These are phyloP conservation scores for Kwoniella shandongensis DNA, from an alignment of 768 basidiomycete species.

Conservation along the genomic window DNA sequence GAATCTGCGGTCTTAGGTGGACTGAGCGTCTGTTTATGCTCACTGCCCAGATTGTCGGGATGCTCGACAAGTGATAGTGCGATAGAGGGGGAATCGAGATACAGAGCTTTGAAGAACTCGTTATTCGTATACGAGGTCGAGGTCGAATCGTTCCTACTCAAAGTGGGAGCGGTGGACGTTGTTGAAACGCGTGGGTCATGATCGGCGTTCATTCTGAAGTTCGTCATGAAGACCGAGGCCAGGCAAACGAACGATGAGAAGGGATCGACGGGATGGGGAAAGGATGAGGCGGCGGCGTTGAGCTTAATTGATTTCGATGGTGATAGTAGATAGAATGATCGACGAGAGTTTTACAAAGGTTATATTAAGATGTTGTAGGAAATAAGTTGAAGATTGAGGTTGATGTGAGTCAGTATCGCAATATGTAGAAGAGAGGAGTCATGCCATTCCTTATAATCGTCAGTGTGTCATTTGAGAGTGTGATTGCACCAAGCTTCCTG, in stretches of 20 bases:
- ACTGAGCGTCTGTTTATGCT: too few relatives aligned
- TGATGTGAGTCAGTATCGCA: too few relatives aligned
- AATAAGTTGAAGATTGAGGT: too few relatives aligned
- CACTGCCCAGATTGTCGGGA: too few relatives aligned
- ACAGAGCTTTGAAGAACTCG: slow-evolving; percentile 26
- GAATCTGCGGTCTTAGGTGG: background rate
- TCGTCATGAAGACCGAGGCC: background rate
- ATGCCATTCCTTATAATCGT: too few relatives aligned
- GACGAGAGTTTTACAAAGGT: too few relatives aligned
- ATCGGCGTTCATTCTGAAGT: too few relatives aligned
- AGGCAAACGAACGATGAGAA: background rate
- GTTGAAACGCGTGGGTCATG: background rate
- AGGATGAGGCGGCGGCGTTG: background rate
- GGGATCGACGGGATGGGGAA: slow-evolving; percentile 1
- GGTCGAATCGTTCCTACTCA: background rate
- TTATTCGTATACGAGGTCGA: background rate
- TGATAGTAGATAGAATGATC: too few relatives aligned
- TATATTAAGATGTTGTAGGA: too few relatives aligned
- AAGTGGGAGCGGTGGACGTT: background rate
- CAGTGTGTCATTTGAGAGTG: too few relatives aligned
- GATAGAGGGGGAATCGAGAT: slow-evolving; percentile 14
- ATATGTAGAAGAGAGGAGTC: too few relatives aligned
- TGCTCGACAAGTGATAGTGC: background rate
- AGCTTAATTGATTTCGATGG: background rate
- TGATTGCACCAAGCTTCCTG: too few relatives aligned